These are phyloP conservation scores for Botryotinia calthae DNA, from an alignment of 2,329 filamentous ascomycete species.

Conservation along the genomic window DNA sequence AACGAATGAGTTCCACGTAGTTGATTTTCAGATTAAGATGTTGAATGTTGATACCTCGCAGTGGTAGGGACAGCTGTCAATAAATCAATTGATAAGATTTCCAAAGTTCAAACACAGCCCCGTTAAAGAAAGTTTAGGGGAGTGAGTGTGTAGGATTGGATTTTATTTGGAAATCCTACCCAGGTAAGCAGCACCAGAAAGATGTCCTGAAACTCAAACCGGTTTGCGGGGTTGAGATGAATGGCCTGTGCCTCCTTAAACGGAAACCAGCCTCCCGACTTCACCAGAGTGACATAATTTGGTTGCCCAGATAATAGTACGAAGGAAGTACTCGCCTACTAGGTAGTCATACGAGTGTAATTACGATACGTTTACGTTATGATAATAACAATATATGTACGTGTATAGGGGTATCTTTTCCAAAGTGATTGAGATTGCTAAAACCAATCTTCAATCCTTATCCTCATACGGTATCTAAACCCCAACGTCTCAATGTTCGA, in stretches of 20 bases:
- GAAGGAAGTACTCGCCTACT: neutral
- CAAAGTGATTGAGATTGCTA: neutral
- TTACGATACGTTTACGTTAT: neutral
- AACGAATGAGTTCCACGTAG: conserved; percentile 14
- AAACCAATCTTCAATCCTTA: neutral
- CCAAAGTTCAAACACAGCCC: neutral
- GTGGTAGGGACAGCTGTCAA: conserved; percentile 8
- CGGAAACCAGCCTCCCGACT: neutral
- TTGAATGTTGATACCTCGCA: neutral
- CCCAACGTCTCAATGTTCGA: neutral
- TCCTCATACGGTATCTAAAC: neutral
- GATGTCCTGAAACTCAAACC: neutral
- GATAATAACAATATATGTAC: neutral
- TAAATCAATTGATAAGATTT: conserved; percentile 6
- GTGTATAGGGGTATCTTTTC: neutral
- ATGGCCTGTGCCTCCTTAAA: conserved; percentile 10
- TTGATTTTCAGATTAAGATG: neutral
- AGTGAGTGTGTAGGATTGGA: neutral
- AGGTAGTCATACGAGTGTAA: neutral
- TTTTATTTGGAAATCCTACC: neutral
- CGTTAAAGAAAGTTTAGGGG: conserved; percentile 13
- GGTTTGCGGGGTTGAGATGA: conserved; percentile 5
- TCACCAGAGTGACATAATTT: neutral
- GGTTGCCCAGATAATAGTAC: neutral
- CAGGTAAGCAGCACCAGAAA: neutral